phyloP scores from a whole-genome alignment of 352 stramenopile species.

The Detonula confervacea region DNA sequence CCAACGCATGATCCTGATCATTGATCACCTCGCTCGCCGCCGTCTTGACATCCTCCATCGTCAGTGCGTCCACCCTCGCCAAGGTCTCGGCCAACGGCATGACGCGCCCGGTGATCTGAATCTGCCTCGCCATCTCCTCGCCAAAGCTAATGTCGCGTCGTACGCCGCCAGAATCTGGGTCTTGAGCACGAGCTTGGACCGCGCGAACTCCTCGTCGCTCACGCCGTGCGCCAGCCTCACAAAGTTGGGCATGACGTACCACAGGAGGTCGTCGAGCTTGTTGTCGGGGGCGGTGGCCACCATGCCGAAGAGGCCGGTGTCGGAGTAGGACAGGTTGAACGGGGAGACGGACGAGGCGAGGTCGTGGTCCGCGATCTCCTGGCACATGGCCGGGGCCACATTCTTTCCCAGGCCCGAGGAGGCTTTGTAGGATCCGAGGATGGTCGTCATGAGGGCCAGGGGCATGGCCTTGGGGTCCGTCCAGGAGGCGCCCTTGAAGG shows the following conservation, averaged over 20 bases:
- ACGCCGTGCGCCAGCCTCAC: conserved; percentile 96
- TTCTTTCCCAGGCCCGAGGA: conserved; percentile 89
- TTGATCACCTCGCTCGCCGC: conserved; percentile 87
- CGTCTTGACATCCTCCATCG: conserved; percentile 89
- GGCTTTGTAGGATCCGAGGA: conserved; percentile 85
- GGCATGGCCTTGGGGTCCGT: conserved; percentile 97
- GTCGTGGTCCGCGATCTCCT: conserved; percentile 95
- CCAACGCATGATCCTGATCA: conserved; percentile 96
- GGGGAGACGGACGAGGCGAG: conserved; percentile 96
- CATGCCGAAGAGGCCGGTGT: conserved; percentile 99
- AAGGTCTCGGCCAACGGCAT: conserved; percentile 96
- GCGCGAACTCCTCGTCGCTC: conserved; percentile 93
- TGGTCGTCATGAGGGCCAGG: conserved; percentile 96
- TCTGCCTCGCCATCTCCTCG: conserved; percentile 43
- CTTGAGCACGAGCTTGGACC: conserved; percentile 98
- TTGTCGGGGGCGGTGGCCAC: conserved; percentile 92
- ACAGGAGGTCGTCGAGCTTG: conserved; percentile 97
- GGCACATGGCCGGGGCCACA: conserved; percentile 94
- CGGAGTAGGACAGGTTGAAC: conserved; percentile 99
- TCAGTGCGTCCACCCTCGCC: conserved; percentile 94
- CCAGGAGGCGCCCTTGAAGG: conserved; percentile 98
- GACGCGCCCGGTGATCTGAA: conserved; percentile 78
- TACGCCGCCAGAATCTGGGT: conserved; percentile 98
- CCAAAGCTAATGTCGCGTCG: conserved; percentile 79
- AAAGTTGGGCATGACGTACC: conserved; percentile 95